Base-by-base conservation (phyloP, 495 filamentous ascomycete genomes). In the Glonium stellatum region DNA sequence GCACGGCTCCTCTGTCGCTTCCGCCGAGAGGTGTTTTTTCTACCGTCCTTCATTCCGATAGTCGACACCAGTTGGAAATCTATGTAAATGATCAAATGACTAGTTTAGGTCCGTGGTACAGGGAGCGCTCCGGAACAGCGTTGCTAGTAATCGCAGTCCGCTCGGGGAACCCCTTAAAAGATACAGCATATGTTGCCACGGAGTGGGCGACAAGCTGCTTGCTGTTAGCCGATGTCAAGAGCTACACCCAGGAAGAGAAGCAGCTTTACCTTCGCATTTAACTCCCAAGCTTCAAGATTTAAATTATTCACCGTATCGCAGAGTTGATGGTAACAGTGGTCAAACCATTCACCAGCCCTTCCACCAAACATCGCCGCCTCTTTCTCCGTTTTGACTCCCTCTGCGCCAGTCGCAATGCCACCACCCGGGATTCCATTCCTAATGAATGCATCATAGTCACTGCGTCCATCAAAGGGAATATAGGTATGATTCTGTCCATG, bases 381-480 rank as follows among this genome's bases (percentile, higher is more conserved):
- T 44, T 74, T 76, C 19, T 73, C 75, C 1, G 84, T 88, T 76
- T 87, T 89, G 66, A 81, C 54, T 4, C 70, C 82, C 65, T 89
- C 87, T 8, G 87, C 86, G 25, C 87, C 87, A 19, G 86, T 87
- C 69, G 85, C 86, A 39, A 89, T 70, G 5, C 87, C 87, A 41
- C 87, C 86, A 11, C 75, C 75, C 0, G 87, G 80, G 51, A 89
- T 81, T 46, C 83, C 83, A 19, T 72, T 76, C 35, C 81, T 79
- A 35, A 86, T 78, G 71, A 90, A 89, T 0, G 84, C 80, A 21
- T 78, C 83, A 67, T 90, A 88, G 71, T 90, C 87, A 52, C 79
- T 83, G 44, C 86, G 83, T 21, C 84, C 86, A 66, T 77, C 73
- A 62, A 89, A 89, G 1, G 70, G 77, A 41, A 82, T 80, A 0